These are phyloP conservation scores for Cyclotella cryptica DNA, from an alignment of 108 stramenopile genomes.

Conservation along the genomic window DNA sequence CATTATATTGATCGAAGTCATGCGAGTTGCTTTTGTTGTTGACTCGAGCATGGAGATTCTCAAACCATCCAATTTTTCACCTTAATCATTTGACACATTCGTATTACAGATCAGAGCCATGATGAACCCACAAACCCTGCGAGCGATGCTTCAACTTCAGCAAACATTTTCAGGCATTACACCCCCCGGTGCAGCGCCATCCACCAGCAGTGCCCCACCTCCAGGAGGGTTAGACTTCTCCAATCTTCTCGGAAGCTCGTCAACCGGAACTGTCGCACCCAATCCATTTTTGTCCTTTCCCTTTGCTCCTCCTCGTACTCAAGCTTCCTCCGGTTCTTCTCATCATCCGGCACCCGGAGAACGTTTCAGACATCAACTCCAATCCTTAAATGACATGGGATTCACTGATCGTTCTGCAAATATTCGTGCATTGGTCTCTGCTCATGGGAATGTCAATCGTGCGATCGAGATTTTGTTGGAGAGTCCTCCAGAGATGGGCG, in stretches of 20 bases:
- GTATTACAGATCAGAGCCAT: constrained; percentile 36
- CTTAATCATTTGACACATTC: not conserved
- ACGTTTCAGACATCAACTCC: constrained; percentile 76
- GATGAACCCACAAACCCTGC: constrained; percentile 42
- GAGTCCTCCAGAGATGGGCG: constrained; percentile 46
- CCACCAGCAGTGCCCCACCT: constrained; percentile 13
- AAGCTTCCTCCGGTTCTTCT: constrained; percentile 5
- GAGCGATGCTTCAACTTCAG: constrained; percentile 81
- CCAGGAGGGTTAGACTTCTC: constrained; percentile 73
- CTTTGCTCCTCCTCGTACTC: constrained; percentile 19
- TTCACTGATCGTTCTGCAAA: constrained; percentile 86
- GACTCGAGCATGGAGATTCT: not conserved
- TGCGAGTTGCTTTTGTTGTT: not conserved
- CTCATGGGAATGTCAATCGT: constrained; percentile 87
- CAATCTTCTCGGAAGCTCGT: constrained; percentile 28
- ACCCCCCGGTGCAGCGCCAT: constrained; percentile 12
- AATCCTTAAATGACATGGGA: constrained; percentile 85
- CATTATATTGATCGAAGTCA: too few relatives aligned
- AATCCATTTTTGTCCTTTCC: constrained; percentile 22
- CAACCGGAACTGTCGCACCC: constrained; percentile 26
- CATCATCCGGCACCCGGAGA: constrained; percentile 59
- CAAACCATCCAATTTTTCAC: not conserved
- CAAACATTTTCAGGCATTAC: constrained; percentile 51
- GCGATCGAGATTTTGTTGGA: constrained; percentile 84
- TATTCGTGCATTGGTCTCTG: constrained; percentile 67